Conservation (phyloP, 495 filamentous ascomycete genomes). For the Schizothecium vesticola region DNA sequence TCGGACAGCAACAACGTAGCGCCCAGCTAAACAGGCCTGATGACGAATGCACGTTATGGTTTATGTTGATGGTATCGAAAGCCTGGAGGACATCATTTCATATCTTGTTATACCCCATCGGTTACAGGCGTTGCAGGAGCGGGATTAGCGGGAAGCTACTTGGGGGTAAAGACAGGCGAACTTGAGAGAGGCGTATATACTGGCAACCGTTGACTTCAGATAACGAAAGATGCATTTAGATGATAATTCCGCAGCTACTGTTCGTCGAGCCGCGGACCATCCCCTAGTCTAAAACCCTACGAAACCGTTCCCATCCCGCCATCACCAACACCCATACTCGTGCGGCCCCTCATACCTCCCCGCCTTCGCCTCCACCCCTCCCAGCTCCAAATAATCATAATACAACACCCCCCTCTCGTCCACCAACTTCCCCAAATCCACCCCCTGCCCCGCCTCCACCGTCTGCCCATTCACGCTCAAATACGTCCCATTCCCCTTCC, state of each 20-base stretch:
- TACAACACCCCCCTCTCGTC: slow-evolving; percentile 26
- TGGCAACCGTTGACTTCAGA: background rate
- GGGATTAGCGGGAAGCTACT: background rate
- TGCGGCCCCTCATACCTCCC: background rate
- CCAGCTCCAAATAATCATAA: slow-evolving; percentile 19
- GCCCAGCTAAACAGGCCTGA: background rate
- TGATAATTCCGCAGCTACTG: background rate
- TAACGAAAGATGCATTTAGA: background rate
- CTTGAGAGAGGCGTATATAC: background rate
- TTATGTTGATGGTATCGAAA: background rate
- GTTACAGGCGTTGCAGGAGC: background rate
- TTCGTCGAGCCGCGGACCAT: background rate
- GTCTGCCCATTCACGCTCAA: slow-evolving; percentile 29
- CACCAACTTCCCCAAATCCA: slow-evolving; percentile 23
- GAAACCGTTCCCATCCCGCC: background rate
- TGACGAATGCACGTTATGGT: background rate
- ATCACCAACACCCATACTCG: background rate
- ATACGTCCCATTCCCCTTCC: slow-evolving; percentile 8
- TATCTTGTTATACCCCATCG: background rate
- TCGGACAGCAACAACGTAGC: background rate
- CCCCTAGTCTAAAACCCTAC: background rate
- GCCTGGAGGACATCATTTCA: background rate
- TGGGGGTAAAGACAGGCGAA: background rate
- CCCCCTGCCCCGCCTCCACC: slow-evolving; percentile 24
- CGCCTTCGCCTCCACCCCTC: background rate